Evolutionary conservation across 352 stramenopile species (phyloP).

Genomic region (Globisporangium splendens): DNA sequence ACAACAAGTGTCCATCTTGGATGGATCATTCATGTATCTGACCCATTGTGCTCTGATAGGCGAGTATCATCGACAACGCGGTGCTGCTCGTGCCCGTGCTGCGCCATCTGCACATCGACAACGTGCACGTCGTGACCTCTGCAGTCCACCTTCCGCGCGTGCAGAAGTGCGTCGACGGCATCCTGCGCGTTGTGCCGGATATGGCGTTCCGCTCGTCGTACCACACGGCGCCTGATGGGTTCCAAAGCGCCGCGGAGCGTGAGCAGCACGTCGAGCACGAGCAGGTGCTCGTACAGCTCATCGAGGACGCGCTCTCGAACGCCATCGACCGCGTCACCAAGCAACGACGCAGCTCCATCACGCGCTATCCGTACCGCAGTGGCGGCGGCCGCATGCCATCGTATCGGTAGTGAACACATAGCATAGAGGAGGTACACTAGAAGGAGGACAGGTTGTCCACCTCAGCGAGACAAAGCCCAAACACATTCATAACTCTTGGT

Average conservation of each 20-base stretch:
- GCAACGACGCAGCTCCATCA: constrained; percentile 18
- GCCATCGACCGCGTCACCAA: constrained; percentile 22
- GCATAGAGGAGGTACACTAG: neutral
- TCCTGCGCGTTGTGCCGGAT: constrained; percentile 20
- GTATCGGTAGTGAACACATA: too few relatives aligned
- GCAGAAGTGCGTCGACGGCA: constrained; percentile 26
- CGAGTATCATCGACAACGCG: constrained; percentile 36
- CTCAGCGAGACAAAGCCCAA: neutral
- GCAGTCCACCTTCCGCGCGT: constrained; percentile 27
- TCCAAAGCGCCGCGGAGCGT: constrained; percentile 12
- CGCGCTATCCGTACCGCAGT: neutral
- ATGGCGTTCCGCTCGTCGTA: constrained; percentile 24
- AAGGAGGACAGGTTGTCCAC: neutral
- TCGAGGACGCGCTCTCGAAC: constrained; percentile 13
- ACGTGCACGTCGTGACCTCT: constrained; percentile 37
- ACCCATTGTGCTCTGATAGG: constrained; percentile 8
- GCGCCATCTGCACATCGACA: constrained; percentile 25
- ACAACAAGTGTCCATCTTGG: too few relatives aligned
- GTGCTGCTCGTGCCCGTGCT: constrained; percentile 27
- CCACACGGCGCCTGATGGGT: constrained; percentile 24
- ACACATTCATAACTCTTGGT: too few relatives aligned
- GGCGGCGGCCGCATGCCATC: neutral
- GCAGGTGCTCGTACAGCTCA: neutral
- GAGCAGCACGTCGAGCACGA: constrained; percentile 9
- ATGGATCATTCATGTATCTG: neutral